Conservation (phyloP, 2,329 filamentous ascomycete species). For the Cercospora canescens region DNA sequence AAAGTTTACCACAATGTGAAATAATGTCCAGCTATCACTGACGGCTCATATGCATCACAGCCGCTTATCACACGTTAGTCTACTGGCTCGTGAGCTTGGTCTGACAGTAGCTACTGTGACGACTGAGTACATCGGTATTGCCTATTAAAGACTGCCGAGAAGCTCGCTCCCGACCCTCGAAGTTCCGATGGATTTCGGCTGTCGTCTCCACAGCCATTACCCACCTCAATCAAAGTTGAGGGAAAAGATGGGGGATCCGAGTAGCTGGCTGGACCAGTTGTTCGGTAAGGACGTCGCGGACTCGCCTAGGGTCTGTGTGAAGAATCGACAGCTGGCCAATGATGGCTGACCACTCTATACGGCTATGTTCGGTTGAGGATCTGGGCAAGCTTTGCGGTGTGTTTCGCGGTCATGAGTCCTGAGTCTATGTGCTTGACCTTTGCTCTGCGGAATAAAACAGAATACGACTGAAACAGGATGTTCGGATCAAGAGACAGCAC, state of each 20-base stretch:
- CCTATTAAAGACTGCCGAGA: background rate
- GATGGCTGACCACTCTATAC: background rate
- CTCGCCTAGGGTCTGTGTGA: background rate
- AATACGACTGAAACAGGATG: background rate
- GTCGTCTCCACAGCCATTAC: background rate
- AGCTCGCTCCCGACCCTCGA: background rate
- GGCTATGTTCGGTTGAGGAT: background rate
- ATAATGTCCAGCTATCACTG: background rate
- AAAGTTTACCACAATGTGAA: background rate
- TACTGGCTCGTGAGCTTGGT: background rate
- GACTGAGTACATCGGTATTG: background rate
- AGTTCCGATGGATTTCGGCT: background rate
- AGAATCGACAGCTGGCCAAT: background rate
- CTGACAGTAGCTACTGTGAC: background rate
- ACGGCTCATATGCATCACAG: background rate
- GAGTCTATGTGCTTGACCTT: background rate
- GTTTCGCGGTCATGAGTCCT: background rate
- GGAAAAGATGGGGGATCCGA: too few species aligned
- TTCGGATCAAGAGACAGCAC: background rate
- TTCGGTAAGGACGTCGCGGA: background rate
- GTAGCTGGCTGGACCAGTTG: background rate
- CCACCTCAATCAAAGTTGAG: background rate
- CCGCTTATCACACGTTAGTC: background rate
- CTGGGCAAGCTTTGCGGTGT: background rate
- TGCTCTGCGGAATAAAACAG: too few species aligned